Conservation (phyloP, 805 yeast genomes). For the Wickerhamiella sergipiensis region DNA sequence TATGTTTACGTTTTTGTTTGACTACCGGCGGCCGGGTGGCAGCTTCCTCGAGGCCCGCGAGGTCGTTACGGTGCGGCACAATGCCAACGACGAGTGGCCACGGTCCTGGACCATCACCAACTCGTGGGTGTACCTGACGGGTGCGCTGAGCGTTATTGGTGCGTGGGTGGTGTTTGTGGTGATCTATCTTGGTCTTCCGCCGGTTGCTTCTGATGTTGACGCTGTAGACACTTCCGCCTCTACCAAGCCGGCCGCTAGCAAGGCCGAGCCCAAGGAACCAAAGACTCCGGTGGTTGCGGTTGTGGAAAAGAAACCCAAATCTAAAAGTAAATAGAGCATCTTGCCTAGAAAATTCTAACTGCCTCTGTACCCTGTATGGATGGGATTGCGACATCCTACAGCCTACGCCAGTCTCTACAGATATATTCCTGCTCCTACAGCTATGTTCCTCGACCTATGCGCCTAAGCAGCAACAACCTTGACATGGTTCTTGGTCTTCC, state of each 20-base stretch:
- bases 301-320: neutral
- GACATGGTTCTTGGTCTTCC: conserved; percentile 40
- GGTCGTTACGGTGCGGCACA: conserved; percentile 77
- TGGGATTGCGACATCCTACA: too few species aligned
- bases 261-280: too few species aligned
- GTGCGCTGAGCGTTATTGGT: conserved; percentile 51
- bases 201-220: neutral
- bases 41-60: conserved; percentile 50
- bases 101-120: conserved; percentile 89
- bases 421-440: too few species aligned
- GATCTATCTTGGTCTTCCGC: conserved; percentile 33
- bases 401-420: too few species aligned
- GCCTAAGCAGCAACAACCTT: conserved; percentile 29
- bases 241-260: too few species aligned
- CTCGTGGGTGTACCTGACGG: conserved; percentile 78
- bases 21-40: conserved; percentile 67
- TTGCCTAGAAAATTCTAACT: too few species aligned
- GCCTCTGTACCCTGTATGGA: too few species aligned
- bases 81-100: conserved; percentile 89
- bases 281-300: neutral
- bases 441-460: too few species aligned
- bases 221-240: too few species aligned
- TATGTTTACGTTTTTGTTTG: conserved; percentile 72
- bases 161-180: conserved; percentile 73
- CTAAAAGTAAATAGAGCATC: too few species aligned